These are phyloP conservation scores for Xylariaceae sp. DNA, from an alignment of 2,329 filamentous ascomycete species.

Conservation along the genomic window DNA sequence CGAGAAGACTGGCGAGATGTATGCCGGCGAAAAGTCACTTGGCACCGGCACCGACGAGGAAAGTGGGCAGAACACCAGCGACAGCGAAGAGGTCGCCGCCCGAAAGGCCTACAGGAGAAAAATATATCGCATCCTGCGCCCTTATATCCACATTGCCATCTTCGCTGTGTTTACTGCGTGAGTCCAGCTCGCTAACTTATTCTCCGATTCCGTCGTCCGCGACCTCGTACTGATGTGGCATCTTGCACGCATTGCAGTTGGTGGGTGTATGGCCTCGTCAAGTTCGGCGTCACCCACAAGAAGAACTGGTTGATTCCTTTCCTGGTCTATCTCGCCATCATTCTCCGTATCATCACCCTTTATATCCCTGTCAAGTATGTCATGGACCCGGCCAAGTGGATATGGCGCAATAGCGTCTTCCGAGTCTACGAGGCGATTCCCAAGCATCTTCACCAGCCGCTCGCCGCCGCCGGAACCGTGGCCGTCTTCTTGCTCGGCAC, in stretches of 20 bases:
- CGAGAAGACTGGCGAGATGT: conserved; percentile 33
- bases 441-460: conserved; percentile 55
- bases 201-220: neutral
- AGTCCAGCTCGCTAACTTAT: conserved; percentile 18
- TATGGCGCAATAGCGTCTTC: conserved; percentile 63
- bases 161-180: conserved; percentile 35
- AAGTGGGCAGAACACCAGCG: conserved; percentile 24
- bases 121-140: conserved; percentile 40
- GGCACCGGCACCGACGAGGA: conserved; percentile 29
- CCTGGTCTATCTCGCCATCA: conserved; percentile 70
- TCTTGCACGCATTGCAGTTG: conserved; percentile 26
- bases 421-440: conserved; percentile 59
- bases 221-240: conserved; percentile 9
- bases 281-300: conserved; percentile 54
- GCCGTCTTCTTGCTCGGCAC: conserved; percentile 71
- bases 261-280: conserved; percentile 43
- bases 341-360: conserved; percentile 67
- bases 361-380: conserved; percentile 64
- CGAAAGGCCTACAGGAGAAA: conserved; percentile 21
- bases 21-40: conserved; percentile 29
- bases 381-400: conserved; percentile 58
- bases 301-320: conserved; percentile 82
- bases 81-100: conserved; percentile 10
- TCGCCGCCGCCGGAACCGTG: conserved; percentile 59
- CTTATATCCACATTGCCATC: conserved; percentile 40